Conservation (phyloP, 257 asterid species). For the Scutellaria galericulata region DNA sequence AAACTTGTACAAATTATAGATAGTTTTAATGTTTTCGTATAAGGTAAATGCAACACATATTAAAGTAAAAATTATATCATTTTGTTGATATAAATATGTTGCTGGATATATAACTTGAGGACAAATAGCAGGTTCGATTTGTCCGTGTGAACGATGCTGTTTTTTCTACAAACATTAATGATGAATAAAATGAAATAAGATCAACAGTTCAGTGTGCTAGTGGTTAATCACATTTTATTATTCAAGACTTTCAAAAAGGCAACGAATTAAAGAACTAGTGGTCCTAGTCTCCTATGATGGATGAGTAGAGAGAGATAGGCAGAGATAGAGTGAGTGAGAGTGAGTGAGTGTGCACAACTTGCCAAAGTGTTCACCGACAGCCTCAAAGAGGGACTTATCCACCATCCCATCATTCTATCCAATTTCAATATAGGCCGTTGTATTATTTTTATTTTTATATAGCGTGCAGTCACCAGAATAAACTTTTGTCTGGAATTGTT, state of each 20-base stretch:
- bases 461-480: neutral
- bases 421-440: slow-evolving; percentile 4
- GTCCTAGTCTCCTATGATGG: slow-evolving; percentile 9
- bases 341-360: slow-evolving; percentile 1
- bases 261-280: slow-evolving; percentile 14
- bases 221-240: neutral
- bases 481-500: slow-evolving; percentile 23
- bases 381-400: slow-evolving; percentile 32
- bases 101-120: neutral
- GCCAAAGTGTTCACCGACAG: slow-evolving; percentile 39
- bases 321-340: no score
- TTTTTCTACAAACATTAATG: slow-evolving; percentile 11
- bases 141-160: neutral
- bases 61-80: neutral
- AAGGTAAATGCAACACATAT: neutral
- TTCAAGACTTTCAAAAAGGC: neutral
- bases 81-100: no score
- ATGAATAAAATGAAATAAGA: neutral
- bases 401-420: slow-evolving; percentile 17
- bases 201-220: neutral
- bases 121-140: neutral
- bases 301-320: no score
- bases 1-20: neutral
- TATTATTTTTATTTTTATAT: neutral
- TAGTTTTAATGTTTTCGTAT: neutral